phyloP scores from a whole-genome alignment of 495 filamentous ascomycete species.

The Cercophora scortea region DNA sequence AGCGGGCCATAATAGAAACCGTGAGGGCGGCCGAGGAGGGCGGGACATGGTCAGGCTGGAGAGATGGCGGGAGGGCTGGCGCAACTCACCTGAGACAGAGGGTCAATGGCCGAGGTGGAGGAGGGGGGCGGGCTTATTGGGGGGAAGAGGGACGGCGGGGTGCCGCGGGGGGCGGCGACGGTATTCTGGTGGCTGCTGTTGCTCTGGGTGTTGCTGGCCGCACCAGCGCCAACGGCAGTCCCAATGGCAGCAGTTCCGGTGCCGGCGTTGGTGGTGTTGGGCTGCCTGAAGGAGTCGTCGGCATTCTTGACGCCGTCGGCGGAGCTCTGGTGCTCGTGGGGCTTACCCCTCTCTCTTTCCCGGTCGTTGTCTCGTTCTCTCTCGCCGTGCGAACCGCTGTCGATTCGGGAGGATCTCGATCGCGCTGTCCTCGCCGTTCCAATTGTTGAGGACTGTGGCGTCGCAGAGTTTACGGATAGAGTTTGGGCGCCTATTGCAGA shows the following conservation, averaged over 20 bases:
- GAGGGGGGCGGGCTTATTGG: constrained; percentile 7
- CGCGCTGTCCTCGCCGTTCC: background rate
- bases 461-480: constrained; percentile 2
- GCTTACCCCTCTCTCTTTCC: constrained; percentile 5
- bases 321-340: too few species aligned
- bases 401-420: constrained; percentile 9
- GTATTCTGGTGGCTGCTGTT: background rate
- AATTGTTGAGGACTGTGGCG: constrained; percentile 5
- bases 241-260: background rate
- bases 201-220: background rate
- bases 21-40: background rate
- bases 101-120: constrained; percentile 29
- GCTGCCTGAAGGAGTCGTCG: constrained; percentile 2
- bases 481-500: constrained; percentile 6
- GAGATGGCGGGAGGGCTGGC: background rate
- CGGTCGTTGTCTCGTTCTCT: constrained; percentile 8
- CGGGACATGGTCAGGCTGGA: too few species aligned
- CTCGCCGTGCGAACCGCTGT: constrained; percentile 1
- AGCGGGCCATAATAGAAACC: background rate
- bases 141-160: too few species aligned
- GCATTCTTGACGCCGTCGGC: constrained; percentile 9
- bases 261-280: constrained; percentile 3
- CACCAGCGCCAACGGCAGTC: background rate
- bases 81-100: constrained; percentile 36
- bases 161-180: background rate